Base-by-base conservation (phyloP, 306 rosid species). In the Ormosia emarginata region DNA sequence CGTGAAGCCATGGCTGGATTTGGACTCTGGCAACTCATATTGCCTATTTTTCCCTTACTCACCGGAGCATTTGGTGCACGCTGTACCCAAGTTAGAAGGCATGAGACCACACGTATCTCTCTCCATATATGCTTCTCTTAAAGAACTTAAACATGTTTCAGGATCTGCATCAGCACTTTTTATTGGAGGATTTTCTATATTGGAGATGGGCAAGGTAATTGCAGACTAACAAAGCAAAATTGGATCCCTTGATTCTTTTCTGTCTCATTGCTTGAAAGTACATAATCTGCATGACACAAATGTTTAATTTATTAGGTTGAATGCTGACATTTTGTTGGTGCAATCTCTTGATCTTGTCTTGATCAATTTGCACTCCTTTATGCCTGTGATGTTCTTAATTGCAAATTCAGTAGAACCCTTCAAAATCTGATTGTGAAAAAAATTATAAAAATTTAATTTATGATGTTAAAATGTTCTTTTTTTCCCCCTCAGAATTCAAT, bases 41-140 rank as follows among this genome's bases (percentile, higher is more conserved):
- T 95, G 99, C 87, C 91, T 93, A 81, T 95, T 93, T 81, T 93
- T 90, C 87, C 98, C 99, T 17, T 90, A 93, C 92, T 66, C 95
- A 17, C 97, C 99, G 1, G 99, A 88, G 97, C 93, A 93, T 85
- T 81, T 95, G 91, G 93, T 87, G 79, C 92, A 74, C 71, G 89
- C 87, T 34, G 81, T 84, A n/a, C 91, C 96, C 62, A 90, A 86
- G 91, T 83, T 88, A 44, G 90, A 84, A 84, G 94, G 88, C 88
- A 89, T 82, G 89, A 91, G 89, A 78, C 89, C 94, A 12, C 91
- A 90, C 77, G 14, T 95, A 80, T 82, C 94, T 61, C 86, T 95
- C 75, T 85, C 90, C 70, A 47, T 95, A 52, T 81, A 78, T 84
- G 98, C 95, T 73, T 89, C 91, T 62, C 79, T 85, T 79, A 88